Conservation (phyloP, 768 basidiomycete genomes). For the Trametes cubensis region DNA sequence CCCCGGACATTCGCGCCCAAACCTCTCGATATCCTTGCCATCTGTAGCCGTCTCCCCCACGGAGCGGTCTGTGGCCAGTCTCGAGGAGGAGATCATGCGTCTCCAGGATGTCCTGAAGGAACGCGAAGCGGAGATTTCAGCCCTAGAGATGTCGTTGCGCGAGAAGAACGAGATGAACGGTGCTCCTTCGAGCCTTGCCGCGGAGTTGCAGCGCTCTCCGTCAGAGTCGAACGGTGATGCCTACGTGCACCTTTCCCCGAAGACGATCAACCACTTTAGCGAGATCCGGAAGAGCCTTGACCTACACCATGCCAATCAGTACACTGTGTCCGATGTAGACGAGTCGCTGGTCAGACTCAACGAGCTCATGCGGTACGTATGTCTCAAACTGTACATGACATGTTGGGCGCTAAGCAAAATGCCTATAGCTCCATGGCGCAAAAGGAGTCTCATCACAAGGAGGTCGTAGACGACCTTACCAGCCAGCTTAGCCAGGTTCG, state of each 20-base stretch:
- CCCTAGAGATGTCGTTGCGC: constrained; percentile 61
- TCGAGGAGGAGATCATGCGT: constrained; percentile 95
- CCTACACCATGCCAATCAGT: constrained; percentile 37
- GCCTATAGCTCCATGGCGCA: constrained; percentile 87
- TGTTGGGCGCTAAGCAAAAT: not conserved
- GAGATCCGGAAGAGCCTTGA: constrained; percentile 71
- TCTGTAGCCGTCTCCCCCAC: constrained; percentile 40
- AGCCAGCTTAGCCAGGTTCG: constrained; percentile 67
- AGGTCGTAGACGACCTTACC: constrained; percentile 73
- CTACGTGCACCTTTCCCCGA: constrained; percentile 58
- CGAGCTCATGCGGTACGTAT: constrained; percentile 86
- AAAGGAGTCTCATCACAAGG: constrained; percentile 90
- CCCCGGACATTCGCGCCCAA: constrained; percentile 52
- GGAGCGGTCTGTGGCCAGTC: constrained; percentile 79
- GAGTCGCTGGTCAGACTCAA: constrained; percentile 81
- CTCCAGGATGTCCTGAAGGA: constrained; percentile 90
- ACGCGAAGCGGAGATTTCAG: constrained; percentile 86
- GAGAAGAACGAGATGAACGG: constrained; percentile 34
- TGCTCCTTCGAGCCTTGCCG: not conserved
- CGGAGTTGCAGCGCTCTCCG: constrained; percentile 5
- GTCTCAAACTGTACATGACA: not conserved
- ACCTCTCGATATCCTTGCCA: constrained; percentile 60
- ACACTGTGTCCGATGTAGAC: constrained; percentile 49
- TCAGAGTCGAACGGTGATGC: constrained; percentile 30
- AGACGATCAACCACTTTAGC: constrained; percentile 73